Percentiles rank a stretch among this genome's conserved stretches.
Conservation (phyloP, 2,329 filamentous ascomycete genomes). For the Ascochyta lentis region DNA sequence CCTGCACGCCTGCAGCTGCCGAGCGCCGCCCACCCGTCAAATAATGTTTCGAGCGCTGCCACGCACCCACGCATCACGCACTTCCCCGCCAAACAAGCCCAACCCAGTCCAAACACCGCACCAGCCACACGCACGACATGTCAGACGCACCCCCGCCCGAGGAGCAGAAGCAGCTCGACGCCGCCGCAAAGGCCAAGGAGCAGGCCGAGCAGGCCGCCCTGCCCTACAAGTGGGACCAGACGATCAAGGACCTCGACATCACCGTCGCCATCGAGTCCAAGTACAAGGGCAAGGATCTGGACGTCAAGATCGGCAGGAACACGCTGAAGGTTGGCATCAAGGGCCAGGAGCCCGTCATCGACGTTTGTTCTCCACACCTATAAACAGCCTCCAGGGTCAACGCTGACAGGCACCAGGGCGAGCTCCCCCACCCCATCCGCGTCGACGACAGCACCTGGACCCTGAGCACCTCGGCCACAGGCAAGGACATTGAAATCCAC, state of each 20-base stretch:
- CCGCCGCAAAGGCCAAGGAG: constrained; percentile 72
- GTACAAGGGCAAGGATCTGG: constrained; percentile 82
- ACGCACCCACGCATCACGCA: constrained; percentile 5
- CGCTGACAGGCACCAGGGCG: constrained; percentile 65
- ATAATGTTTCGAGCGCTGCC: constrained; percentile 13
- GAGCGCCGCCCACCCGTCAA: constrained; percentile 9
- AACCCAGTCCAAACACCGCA: constrained; percentile 3
- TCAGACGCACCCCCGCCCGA: constrained; percentile 57
- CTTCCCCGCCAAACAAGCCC: constrained; percentile 15
- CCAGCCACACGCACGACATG: constrained; percentile 32
- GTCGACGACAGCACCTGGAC: constrained; percentile 96
- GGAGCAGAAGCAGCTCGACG: constrained; percentile 63
- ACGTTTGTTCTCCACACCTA: constrained; percentile 59
- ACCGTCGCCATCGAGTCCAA: constrained; percentile 79
- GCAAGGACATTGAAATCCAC: constrained; percentile 83
- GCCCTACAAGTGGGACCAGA: constrained; percentile 97
- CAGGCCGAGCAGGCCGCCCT: constrained; percentile 85
- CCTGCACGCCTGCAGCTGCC: constrained; percentile 10
- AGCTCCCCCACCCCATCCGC: constrained; percentile 78
- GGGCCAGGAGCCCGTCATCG: constrained; percentile 83
- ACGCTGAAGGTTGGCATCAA: constrained; percentile 83
- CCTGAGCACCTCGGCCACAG: constrained; percentile 65
- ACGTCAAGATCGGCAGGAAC: constrained; percentile 81
- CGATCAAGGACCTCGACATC: constrained; percentile 85
- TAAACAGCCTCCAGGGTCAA: not conserved